These are phyloP conservation scores for Akanthomyces uredinophilus DNA, from an alignment of 2,329 filamentous ascomycete species.

Conservation along the genomic window DNA sequence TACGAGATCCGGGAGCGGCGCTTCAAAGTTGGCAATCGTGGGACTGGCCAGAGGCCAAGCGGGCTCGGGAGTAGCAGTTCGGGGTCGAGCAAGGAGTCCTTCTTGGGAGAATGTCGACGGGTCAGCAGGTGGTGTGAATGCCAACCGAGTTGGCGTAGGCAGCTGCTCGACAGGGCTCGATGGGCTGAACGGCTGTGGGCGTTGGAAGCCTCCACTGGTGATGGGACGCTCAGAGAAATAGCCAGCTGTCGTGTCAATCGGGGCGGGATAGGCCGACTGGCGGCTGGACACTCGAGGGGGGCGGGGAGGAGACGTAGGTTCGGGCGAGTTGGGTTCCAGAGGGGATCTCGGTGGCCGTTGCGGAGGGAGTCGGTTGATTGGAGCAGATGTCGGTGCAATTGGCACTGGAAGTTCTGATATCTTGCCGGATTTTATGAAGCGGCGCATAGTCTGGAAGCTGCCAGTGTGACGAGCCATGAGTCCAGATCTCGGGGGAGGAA, in stretches of 20 bases:
- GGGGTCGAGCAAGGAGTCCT: slow-evolving; percentile 36
- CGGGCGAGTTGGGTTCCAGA: slow-evolving; percentile 38
- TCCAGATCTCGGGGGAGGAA: slow-evolving; percentile 1
- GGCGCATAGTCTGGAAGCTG: slow-evolving; percentile 12
- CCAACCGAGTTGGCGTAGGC: slow-evolving; percentile 16
- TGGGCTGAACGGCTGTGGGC: slow-evolving; percentile 38
- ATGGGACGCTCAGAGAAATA: slow-evolving; percentile 38
- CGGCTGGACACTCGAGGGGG: slow-evolving; percentile 54
- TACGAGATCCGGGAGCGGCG: slow-evolving; percentile 52
- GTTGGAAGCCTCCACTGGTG: slow-evolving; percentile 41
- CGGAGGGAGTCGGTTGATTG: slow-evolving; percentile 4
- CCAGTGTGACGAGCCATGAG: slow-evolving; percentile 13
- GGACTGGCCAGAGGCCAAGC: slow-evolving; percentile 36
- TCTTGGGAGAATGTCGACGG: slow-evolving; percentile 23
- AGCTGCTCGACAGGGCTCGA: slow-evolving; percentile 20
- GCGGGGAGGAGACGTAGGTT: slow-evolving; percentile 34
- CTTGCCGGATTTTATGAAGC: slow-evolving; percentile 14
- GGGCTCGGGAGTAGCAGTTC: slow-evolving; percentile 32
- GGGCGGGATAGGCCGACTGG: slow-evolving; percentile 40
- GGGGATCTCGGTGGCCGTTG: slow-evolving; percentile 36
- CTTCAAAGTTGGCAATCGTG: slow-evolving; percentile 31
- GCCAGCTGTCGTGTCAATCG: slow-evolving; percentile 33
- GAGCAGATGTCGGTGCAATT: background rate
- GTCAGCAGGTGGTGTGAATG: slow-evolving; percentile 11
- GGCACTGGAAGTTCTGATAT: background rate